These are phyloP conservation scores for Endoconidiophora laricicola DNA, from an alignment of 2,329 filamentous ascomycete species.

Conservation along the genomic window DNA sequence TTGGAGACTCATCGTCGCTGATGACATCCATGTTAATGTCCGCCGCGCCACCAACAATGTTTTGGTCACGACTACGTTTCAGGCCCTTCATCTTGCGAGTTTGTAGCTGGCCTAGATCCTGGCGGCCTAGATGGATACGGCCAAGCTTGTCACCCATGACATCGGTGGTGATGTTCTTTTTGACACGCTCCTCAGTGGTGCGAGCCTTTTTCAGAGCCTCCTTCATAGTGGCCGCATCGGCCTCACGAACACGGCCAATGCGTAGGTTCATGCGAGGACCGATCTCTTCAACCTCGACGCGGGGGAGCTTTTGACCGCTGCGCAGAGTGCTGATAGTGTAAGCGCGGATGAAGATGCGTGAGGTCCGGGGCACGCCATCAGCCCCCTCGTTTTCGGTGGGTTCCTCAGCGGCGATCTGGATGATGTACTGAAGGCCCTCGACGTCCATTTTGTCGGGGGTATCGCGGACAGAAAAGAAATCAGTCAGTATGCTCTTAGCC, in stretches of 20 bases:
- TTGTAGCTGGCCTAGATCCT: slow-evolving; percentile 76
- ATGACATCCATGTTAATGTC: slow-evolving; percentile 19
- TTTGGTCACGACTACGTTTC: slow-evolving; percentile 60
- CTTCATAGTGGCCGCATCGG: slow-evolving; percentile 67
- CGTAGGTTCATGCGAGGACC: slow-evolving; percentile 86
- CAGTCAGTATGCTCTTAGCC: slow-evolving; percentile 71
- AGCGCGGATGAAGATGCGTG: slow-evolving; percentile 51
- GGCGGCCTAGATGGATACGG: slow-evolving; percentile 76
- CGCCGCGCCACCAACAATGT: slow-evolving; percentile 17
- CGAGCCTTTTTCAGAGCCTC: slow-evolving; percentile 78
- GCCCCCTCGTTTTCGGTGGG: slow-evolving; percentile 23
- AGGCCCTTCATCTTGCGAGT: slow-evolving; percentile 99
- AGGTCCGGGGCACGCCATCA: slow-evolving; percentile 28
- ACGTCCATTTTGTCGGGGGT: slow-evolving; percentile 74
- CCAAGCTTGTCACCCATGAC: slow-evolving; percentile 92
- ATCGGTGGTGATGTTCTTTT: slow-evolving; percentile 94
- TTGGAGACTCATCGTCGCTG: slow-evolving; percentile 18
- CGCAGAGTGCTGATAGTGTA: slow-evolving; percentile 79
- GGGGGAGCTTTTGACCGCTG: slow-evolving; percentile 70
- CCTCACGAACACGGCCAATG: slow-evolving; percentile 62
- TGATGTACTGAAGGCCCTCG: slow-evolving; percentile 80
- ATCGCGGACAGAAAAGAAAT: slow-evolving; percentile 75
- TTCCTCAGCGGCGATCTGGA: slow-evolving; percentile 66
- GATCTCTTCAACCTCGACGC: slow-evolving; percentile 89
- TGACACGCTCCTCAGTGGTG: slow-evolving; percentile 56